Percentiles rank a stretch among this genome's conserved stretches.
Evolutionary conservation across 1,284 basidiomycete genomes (phyloP).

Genomic region (Sutorius eximius): DNA sequence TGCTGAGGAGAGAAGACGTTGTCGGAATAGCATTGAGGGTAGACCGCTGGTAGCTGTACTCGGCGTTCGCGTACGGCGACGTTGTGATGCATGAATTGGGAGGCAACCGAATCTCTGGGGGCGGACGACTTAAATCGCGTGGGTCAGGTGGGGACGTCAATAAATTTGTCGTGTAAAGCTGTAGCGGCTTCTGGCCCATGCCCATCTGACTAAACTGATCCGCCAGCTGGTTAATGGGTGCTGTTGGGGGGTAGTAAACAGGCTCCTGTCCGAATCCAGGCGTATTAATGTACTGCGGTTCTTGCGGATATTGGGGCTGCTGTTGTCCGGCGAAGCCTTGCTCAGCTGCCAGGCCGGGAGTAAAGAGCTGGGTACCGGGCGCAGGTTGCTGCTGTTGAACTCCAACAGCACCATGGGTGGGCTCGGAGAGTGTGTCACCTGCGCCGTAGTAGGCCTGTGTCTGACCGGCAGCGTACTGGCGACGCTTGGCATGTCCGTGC

Average conservation of each 20-base stretch:
- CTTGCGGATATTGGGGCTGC: constrained; percentile 47
- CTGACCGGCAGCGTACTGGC: constrained; percentile 89
- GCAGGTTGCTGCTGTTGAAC: constrained; percentile 35
- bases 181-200: constrained; percentile 70
- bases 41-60: constrained; percentile 90
- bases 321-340: constrained; percentile 63
- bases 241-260: constrained; percentile 50
- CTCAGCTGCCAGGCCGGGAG: constrained; percentile 74
- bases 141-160: constrained; percentile 91
- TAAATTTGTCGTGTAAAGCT: constrained; percentile 82
- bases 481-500: constrained; percentile 58
- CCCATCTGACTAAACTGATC: constrained; percentile 91
- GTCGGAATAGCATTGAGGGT: constrained; percentile 94
- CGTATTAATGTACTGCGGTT: constrained; percentile 61
- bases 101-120: constrained; percentile 89
- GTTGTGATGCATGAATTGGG: constrained; percentile 80
- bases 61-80: constrained; percentile 80
- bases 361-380: constrained; percentile 72
- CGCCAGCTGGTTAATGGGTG: constrained; percentile 62
- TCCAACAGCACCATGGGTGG: constrained; percentile 37
- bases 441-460: constrained; percentile 82
- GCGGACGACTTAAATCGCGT: constrained; percentile 74
- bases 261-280: constrained; percentile 49
- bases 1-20: constrained; percentile 87
- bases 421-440: constrained; percentile 43